A percentile compares a stretch with the other conserved stretches of the same genome.
Conservation (phyloP, 805 yeast genomes). For the Zygoascus flipseniorum region DNA sequence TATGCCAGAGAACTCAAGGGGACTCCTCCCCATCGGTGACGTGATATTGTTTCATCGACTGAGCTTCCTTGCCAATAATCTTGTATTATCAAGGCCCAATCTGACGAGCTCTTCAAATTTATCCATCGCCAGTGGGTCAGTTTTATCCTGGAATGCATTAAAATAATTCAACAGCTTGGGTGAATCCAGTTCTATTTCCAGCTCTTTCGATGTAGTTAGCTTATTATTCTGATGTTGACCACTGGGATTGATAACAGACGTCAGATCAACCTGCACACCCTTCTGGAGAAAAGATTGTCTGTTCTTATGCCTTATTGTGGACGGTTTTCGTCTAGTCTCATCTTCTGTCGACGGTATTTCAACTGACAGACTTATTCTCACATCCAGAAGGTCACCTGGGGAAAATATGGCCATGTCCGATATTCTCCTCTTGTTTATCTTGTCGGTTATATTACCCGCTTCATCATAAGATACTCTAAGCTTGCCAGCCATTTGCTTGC, state of each 20-base stretch:
- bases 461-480: slow-evolving; percentile 25
- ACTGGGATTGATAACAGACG: slow-evolving; percentile 21
- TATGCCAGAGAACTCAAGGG: too few relatives aligned
- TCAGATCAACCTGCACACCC: slow-evolving; percentile 32
- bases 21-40: too few relatives aligned
- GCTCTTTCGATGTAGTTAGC: slow-evolving; percentile 28
- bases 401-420: slow-evolving; percentile 62
- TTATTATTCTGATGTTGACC: slow-evolving; percentile 1
- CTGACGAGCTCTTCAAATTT: slow-evolving; percentile 53
- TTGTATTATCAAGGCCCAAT: slow-evolving; percentile 52
- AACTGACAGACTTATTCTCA: slow-evolving; percentile 63
- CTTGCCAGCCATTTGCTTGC: slow-evolving; percentile 11
- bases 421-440: slow-evolving; percentile 66
- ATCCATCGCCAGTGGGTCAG: slow-evolving; percentile 36
- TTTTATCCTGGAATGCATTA: slow-evolving; percentile 27
- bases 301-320: slow-evolving; percentile 57
- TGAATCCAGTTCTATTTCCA: slow-evolving; percentile 46
- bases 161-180: slow-evolving; percentile 34
- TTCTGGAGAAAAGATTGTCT: slow-evolving; percentile 64
- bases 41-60: slow-evolving; percentile 8
- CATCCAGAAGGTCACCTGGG: slow-evolving; percentile 72
- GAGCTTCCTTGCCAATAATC: slow-evolving; percentile 29
- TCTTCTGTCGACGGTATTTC: slow-evolving; percentile 54
- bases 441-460: slow-evolving; percentile 35
- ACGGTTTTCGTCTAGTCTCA: slow-evolving; percentile 35